Conservation (phyloP, 2,329 filamentous ascomycete genomes). For the Calonectria hongkongensis region DNA sequence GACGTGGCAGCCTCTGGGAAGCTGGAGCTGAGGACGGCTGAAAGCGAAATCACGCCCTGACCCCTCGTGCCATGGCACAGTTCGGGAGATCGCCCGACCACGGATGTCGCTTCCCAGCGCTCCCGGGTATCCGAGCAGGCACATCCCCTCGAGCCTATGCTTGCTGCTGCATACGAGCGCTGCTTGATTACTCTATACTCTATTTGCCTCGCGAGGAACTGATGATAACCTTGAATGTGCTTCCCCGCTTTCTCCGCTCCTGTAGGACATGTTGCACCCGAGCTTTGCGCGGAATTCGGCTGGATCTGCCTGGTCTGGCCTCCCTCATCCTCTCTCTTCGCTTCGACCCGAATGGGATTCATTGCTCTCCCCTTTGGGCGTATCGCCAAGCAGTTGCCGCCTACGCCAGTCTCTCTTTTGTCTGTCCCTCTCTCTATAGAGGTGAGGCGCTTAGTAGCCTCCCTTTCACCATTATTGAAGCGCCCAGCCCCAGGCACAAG, state of each 20-base stretch:
- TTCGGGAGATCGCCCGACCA: constrained; percentile 23
- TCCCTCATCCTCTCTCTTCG: background rate
- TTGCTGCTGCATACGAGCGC: background rate
- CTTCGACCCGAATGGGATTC: background rate
- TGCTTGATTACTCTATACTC: constrained; percentile 8
- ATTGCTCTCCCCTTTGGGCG: background rate
- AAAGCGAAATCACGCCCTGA: background rate
- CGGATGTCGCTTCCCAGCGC: constrained; percentile 1
- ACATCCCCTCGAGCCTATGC: background rate
- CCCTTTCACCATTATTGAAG: background rate
- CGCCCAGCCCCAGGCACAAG: background rate
- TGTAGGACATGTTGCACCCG: background rate
- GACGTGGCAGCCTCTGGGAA: constrained; percentile 17
- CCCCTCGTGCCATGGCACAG: background rate
- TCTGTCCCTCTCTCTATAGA: too few relatives aligned
- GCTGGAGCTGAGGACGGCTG: constrained; percentile 4
- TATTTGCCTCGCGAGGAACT: background rate
- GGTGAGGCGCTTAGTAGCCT: constrained; percentile 5
- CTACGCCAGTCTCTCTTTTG: background rate
- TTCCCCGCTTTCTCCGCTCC: constrained; percentile 22
- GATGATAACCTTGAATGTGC: constrained; percentile 13
- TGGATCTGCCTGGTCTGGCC: background rate
- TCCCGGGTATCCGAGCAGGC: constrained; percentile 12
- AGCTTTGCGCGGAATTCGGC: constrained; percentile 1
- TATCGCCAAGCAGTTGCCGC: background rate